phyloP scores from a whole-genome alignment of 768 basidiomycete species.

The Trametes villosa region DNA sequence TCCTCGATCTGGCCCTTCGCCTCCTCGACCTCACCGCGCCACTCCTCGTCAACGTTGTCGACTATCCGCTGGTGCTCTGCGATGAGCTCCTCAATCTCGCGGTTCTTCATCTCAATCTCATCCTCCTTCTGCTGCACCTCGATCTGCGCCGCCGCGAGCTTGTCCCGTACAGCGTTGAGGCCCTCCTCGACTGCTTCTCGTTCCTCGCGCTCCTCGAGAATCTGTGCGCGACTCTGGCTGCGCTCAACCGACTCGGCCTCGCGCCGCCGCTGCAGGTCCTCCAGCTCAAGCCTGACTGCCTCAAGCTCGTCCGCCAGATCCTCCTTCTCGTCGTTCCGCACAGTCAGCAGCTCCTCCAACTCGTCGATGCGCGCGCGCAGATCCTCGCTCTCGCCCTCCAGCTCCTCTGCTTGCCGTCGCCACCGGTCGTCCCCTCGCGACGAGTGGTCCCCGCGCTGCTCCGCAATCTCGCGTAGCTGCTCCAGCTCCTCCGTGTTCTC shows the following conservation, averaged over 20 bases:
- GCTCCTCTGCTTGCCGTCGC: constrained; percentile 55
- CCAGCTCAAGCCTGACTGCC: constrained; percentile 64
- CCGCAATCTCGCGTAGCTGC: constrained; percentile 68
- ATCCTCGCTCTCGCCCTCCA: constrained; percentile 67
- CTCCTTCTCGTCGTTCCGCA: constrained; percentile 72
- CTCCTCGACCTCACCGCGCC: constrained; percentile 88
- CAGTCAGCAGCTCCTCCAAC: constrained; percentile 55
- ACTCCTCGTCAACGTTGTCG: constrained; percentile 77
- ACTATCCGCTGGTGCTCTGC: constrained; percentile 75
- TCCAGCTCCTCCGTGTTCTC: constrained; percentile 88
- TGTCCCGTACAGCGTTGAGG: constrained; percentile 73
- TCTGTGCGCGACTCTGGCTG: constrained; percentile 71
- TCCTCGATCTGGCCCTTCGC: constrained; percentile 80
- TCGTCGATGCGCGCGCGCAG: constrained; percentile 62
- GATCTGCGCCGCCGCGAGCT: constrained; percentile 77
- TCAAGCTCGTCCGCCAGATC: constrained; percentile 71
- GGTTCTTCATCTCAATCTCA: constrained; percentile 77
- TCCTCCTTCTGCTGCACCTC: constrained; percentile 88
- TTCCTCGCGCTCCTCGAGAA: constrained; percentile 73
- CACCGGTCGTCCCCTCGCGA: constrained; percentile 47
- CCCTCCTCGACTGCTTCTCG: constrained; percentile 81
- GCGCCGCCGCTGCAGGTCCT: constrained; percentile 63
- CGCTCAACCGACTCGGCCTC: constrained; percentile 70
- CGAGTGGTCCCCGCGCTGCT: constrained; percentile 49
- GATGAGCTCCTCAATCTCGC: constrained; percentile 80